A percentile compares a stretch with the other conserved stretches of the same genome.
Conservation (phyloP, 108 stramenopile species). For the Nitzschia inconspicua region DNA sequence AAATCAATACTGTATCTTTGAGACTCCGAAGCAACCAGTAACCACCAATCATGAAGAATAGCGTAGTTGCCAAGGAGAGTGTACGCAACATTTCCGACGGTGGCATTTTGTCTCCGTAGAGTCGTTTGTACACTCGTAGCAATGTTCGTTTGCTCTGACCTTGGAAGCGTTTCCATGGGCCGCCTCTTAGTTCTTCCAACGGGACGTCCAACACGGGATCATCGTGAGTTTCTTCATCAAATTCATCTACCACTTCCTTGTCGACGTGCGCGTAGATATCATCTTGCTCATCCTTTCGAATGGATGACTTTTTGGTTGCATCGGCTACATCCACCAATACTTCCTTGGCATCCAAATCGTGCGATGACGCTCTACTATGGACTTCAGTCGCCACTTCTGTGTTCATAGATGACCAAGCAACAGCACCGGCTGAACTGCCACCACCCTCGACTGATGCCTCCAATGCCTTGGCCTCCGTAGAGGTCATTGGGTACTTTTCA, state of each 20-base stretch:
- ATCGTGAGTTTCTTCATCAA: conserved; percentile 35
- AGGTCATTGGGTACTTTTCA: conserved; percentile 84
- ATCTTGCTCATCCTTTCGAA: conserved; percentile 19
- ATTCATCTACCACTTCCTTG: conserved; percentile 16
- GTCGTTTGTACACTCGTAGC: conserved; percentile 51
- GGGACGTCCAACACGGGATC: conserved; percentile 72
- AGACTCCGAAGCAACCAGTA: conserved; percentile 95
- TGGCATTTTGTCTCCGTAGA: conserved; percentile 90
- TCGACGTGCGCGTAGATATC: conserved; percentile 20
- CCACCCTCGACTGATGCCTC: conserved; percentile 28
- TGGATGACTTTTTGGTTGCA: conserved; percentile 42
- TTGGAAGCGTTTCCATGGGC: conserved; percentile 35
- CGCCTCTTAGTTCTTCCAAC: conserved; percentile 47
- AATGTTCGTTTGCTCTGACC: conserved; percentile 32
- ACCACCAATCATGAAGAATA: conserved; percentile 97
- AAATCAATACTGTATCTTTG: conserved; percentile 94
- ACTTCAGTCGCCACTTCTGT: neutral
- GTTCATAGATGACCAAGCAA: conserved; percentile 24
- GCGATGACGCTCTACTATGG: neutral
- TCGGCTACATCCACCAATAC: conserved; percentile 1
- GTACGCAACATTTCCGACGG: conserved; percentile 85
- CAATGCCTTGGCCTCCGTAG: conserved; percentile 62
- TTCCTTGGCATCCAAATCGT: neutral
- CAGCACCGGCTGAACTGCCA: conserved; percentile 4
- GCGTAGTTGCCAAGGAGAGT: conserved; percentile 84